Conservation (phyloP, 1,284 basidiomycete genomes). For the Rhodotorula sp. region DNA sequence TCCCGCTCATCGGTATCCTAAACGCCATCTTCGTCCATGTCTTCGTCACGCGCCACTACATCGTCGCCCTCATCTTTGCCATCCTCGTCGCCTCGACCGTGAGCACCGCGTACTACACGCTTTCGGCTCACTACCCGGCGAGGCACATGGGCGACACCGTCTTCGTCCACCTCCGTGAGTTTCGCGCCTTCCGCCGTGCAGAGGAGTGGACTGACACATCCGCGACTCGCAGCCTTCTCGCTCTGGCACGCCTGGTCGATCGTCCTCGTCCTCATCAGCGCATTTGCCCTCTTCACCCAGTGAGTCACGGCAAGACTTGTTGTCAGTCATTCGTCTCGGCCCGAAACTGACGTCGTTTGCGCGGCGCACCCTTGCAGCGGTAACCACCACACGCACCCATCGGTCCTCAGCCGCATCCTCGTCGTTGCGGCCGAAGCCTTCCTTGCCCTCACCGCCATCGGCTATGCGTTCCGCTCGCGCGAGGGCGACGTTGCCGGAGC, state of each 20-base stretch:
- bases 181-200: too few species aligned
- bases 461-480: constrained; percentile 47
- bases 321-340: background rate
- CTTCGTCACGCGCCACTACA: constrained; percentile 32
- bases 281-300: constrained; percentile 49
- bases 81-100: constrained; percentile 49
- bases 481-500: constrained; percentile 50
- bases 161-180: constrained; percentile 48
- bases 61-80: constrained; percentile 50
- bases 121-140: constrained; percentile 46
- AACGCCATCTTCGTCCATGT: constrained; percentile 44
- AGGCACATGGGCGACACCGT: constrained; percentile 42
- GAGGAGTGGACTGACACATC: background rate
- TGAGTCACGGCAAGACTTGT: background rate
- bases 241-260: constrained; percentile 45
- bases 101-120: constrained; percentile 50
- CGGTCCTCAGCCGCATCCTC: constrained; percentile 46
- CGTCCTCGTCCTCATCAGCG: constrained; percentile 49
- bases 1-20: constrained; percentile 47
- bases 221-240: constrained; percentile 42
- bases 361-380: background rate
- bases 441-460: constrained; percentile 49
- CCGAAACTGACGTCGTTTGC: constrained; percentile 21
- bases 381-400: constrained; percentile 39
- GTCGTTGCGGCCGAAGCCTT: constrained; percentile 50